A percentile compares a stretch with the other conserved stretches of the same genome.
Evolutionary conservation across 1,139 yeast genomes (phyloP).

Genomic region (Eremothecium coryli): DNA sequence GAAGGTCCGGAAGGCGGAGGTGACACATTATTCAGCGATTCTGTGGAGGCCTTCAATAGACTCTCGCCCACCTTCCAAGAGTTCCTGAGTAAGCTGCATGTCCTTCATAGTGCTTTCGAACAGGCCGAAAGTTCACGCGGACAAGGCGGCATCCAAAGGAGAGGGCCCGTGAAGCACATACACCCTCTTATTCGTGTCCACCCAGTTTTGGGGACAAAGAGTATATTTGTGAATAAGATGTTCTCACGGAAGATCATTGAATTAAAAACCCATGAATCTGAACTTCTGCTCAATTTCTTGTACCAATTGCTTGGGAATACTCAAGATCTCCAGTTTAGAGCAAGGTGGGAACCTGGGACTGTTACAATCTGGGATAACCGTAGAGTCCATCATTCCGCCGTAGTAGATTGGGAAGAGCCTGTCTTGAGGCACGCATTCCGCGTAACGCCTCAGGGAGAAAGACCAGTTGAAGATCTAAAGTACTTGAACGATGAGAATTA

Average conservation of each 20-base stretch:
- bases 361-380: conserved; percentile 71
- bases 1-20: conserved; percentile 63
- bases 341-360: conserved; percentile 49
- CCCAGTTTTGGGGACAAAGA: conserved; percentile 58
- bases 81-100: conserved; percentile 48
- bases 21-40: conserved; percentile 61
- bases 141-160: conserved; percentile 54
- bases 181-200: conserved; percentile 64
- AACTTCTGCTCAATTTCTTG: conserved; percentile 45
- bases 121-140: conserved; percentile 51
- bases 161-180: conserved; percentile 47
- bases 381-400: conserved; percentile 53
- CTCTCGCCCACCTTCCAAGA: conserved; percentile 53
- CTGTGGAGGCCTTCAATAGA: conserved; percentile 59
- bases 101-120: conserved; percentile 58
- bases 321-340: conserved; percentile 48
- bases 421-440: conserved; percentile 58
- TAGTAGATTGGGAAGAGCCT: conserved; percentile 51
- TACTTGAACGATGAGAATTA: conserved; percentile 15
- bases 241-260: conserved; percentile 58
- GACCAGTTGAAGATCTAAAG: conserved; percentile 18
- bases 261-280: conserved; percentile 55
- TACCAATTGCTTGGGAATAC: conserved; percentile 42
- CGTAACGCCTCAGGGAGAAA: conserved; percentile 48
- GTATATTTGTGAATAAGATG: conserved; percentile 49